Percentiles rank a stretch among this genome's conserved stretches.
These are phyloP conservation scores for Penicillium glabrum DNA, from an alignment of 2,329 filamentous ascomycete species.

Conservation along the genomic window DNA sequence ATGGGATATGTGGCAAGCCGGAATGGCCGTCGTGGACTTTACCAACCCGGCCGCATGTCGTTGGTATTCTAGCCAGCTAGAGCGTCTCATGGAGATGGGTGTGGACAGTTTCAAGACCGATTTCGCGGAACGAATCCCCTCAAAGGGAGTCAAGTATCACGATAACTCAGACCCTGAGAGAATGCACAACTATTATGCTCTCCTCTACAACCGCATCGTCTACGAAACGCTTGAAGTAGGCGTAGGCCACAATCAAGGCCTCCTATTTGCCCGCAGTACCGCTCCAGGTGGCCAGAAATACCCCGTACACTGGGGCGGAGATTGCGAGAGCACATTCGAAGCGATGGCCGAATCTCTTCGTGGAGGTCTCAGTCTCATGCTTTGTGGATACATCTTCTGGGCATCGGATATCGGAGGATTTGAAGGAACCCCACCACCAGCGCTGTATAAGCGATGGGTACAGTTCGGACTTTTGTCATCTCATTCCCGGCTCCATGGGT, in stretches of 20 bases:
- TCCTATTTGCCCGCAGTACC: constrained; percentile 68
- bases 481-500: constrained; percentile 70
- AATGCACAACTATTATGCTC: constrained; percentile 80
- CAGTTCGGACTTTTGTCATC: constrained; percentile 71
- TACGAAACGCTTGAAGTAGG: constrained; percentile 63
- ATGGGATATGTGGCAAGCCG: constrained; percentile 76
- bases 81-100: constrained; percentile 65
- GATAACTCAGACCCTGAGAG: constrained; percentile 61
- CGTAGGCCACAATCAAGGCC: constrained; percentile 54
- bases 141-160: constrained; percentile 64
- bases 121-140: constrained; percentile 71
- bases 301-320: constrained; percentile 71
- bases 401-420: constrained; percentile 71
- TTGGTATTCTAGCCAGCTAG: constrained; percentile 65
- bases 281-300: constrained; percentile 69
- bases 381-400: constrained; percentile 68
- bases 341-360: constrained; percentile 71
- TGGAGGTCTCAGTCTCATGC: constrained; percentile 62
- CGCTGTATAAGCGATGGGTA: constrained; percentile 76
- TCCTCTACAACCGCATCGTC: constrained; percentile 69
- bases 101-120: constrained; percentile 75
- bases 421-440: constrained; percentile 65
- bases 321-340: constrained; percentile 72
- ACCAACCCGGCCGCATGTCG: constrained; percentile 67
- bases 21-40: constrained; percentile 73